Evolutionary conservation across 1,284 basidiomycete genomes (phyloP).

Genomic region (Tilletia caries): DNA sequence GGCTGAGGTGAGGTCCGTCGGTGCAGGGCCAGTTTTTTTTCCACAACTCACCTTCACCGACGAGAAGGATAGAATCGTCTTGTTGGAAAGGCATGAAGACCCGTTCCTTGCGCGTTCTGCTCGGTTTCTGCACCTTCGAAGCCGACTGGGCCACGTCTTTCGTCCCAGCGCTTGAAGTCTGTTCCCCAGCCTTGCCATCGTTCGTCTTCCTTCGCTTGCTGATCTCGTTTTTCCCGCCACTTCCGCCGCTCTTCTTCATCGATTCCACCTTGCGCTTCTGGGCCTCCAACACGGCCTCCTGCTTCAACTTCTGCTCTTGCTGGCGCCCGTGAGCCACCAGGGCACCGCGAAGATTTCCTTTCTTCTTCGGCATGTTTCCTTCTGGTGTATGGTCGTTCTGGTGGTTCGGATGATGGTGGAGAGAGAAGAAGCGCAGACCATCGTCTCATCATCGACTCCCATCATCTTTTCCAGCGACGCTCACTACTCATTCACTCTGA

Average conservation of each 20-base stretch:
- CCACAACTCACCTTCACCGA: conserved; percentile 69
- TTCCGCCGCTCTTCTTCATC: conserved; percentile 15
- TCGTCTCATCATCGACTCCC: no score
- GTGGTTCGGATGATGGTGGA: no score
- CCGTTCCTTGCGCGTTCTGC: conserved; percentile 49
- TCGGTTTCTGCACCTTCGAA: conserved; percentile 36
- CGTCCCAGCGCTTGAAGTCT: not conserved
- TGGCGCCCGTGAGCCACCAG: conserved; percentile 29
- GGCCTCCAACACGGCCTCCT: conserved; percentile 31
- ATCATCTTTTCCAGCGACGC: no score
- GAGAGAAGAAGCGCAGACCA: no score
- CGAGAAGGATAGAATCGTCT: conserved; percentile 75
- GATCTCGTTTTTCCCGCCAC: not conserved
- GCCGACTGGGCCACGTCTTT: not conserved
- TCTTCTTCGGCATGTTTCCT: conserved; percentile 38
- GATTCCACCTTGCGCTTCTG: conserved; percentile 32
- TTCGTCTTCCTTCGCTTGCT: conserved; percentile 19
- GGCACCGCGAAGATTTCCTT: conserved; percentile 34
- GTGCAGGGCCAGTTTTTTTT: not conserved
- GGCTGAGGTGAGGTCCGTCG: not conserved
- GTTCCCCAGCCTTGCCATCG: conserved; percentile 7
- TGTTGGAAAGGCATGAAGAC: conserved; percentile 66
- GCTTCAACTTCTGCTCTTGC: conserved; percentile 26
- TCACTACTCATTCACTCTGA: no score
- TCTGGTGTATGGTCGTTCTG: no score